Conservation (phyloP, 345 rosid species). For the Schrenkiella parvula region DNA sequence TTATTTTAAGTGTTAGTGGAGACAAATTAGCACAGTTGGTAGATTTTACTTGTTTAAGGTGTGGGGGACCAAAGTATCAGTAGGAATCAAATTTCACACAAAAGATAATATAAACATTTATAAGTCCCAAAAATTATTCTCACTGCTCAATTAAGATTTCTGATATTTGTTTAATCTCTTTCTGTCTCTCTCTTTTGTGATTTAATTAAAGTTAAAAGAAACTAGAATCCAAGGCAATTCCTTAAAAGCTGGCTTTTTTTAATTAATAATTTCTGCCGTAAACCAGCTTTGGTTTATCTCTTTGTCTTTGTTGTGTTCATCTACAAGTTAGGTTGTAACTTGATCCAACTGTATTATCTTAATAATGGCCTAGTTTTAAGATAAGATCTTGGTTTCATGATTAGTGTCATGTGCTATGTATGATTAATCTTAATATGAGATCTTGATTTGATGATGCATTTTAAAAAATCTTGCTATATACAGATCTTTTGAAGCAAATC, state of each 20-base stretch:
- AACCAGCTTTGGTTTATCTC: slow-evolving; percentile 5
- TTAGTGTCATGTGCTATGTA: neutral
- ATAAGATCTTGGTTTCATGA: neutral
- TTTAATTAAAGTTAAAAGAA: neutral
- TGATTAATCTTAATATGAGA: neutral
- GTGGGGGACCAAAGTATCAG: slow-evolving; percentile 32
- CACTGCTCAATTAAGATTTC: slow-evolving; percentile 68
- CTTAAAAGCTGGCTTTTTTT: neutral
- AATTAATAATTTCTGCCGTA: neutral
- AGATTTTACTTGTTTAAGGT: slow-evolving; percentile 34
- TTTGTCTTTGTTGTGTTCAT: slow-evolving; percentile 9
- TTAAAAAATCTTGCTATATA: neutral
- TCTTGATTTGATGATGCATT: neutral
- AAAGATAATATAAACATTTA: slow-evolving; percentile 35
- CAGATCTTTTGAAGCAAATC: neutral
- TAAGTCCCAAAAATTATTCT: slow-evolving; percentile 55
- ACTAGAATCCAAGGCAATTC: slow-evolving; percentile 28
- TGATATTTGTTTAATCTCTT: slow-evolving; percentile 15
- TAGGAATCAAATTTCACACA: slow-evolving; percentile 11
- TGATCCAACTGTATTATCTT: neutral
- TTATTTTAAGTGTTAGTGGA: slow-evolving; percentile 22
- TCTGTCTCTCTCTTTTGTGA: slow-evolving; percentile 7
- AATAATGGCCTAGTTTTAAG: neutral
- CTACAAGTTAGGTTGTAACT: slow-evolving; percentile 1
- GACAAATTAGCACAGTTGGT: slow-evolving; percentile 32